Percentiles rank a stretch among this genome's conserved stretches.
These are phyloP conservation scores for Xylaria sp. DNA, from an alignment of 2,329 filamentous ascomycete species.

Conservation along the genomic window DNA sequence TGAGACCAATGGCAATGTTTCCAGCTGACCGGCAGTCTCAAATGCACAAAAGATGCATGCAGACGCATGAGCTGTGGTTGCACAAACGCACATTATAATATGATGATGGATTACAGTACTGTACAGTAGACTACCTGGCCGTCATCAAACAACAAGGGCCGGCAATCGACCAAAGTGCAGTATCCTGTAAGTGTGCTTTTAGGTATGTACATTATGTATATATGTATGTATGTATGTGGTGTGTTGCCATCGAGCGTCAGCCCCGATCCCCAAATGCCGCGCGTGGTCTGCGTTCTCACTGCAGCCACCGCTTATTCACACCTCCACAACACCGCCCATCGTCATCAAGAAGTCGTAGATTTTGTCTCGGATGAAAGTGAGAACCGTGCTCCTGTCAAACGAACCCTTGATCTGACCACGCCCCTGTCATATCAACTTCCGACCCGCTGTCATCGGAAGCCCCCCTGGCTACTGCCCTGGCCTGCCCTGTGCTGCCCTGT, in stretches of 20 bases:
- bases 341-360: neutral
- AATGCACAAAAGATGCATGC: constrained; percentile 27
- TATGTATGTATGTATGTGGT: too few relatives aligned
- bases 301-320: constrained; percentile 7
- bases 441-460: constrained; percentile 33
- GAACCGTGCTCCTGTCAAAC: constrained; percentile 31
- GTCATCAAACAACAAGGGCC: constrained; percentile 6
- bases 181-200: too few relatives aligned
- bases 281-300: constrained; percentile 4
- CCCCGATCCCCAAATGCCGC: neutral
- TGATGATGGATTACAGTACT: too few relatives aligned
- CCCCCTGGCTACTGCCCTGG: constrained; percentile 21
- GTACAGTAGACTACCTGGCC: constrained; percentile 4
- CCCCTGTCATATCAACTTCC: constrained; percentile 33
- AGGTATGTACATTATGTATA: too few relatives aligned
- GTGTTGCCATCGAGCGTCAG: constrained; percentile 6
- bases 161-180: neutral
- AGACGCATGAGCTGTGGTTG: constrained; percentile 26
- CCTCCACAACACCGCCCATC: neutral
- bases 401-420: constrained; percentile 34
- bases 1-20: constrained; percentile 31
- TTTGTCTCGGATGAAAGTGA: constrained; percentile 18
- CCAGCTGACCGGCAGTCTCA: constrained; percentile 30
- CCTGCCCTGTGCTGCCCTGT: constrained; percentile 15
- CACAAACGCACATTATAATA: constrained; percentile 21